These are phyloP conservation scores for Podospora pseudopauciseta DNA, from an alignment of 495 filamentous ascomycete species.

Conservation along the genomic window DNA sequence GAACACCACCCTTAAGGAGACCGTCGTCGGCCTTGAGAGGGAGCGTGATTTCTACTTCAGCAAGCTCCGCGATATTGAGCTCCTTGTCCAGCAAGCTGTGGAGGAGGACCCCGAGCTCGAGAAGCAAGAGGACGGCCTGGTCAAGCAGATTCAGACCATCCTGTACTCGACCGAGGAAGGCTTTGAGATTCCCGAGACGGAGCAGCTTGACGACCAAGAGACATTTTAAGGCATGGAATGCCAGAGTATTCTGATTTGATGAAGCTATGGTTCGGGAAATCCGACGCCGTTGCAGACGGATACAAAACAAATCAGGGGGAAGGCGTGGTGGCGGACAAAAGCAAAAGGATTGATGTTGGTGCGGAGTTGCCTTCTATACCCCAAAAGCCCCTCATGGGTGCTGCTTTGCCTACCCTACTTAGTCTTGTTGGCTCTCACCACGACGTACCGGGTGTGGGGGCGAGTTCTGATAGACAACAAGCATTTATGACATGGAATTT, in stretches of 20 bases:
- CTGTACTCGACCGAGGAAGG: conserved; percentile 95
- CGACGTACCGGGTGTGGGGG: background rate
- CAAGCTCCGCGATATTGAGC: conserved; percentile 94
- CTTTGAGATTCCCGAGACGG: conserved; percentile 76
- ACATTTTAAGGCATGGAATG: conserved; percentile 55
- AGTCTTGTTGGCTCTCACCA: conserved; percentile 1
- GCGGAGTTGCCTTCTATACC: conserved; percentile 29
- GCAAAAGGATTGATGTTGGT: conserved; percentile 16
- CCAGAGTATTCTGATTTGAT: background rate
- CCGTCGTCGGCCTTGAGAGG: conserved; percentile 78
- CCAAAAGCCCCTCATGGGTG: background rate
- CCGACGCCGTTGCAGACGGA: conserved; percentile 14
- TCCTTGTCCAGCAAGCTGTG: conserved; percentile 85
- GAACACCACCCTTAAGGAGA: conserved; percentile 79
- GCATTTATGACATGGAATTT: background rate
- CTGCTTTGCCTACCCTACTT: conserved; percentile 3
- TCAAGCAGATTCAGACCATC: conserved; percentile 93
- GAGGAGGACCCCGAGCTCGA: conserved; percentile 88
- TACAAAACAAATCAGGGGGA: conserved; percentile 10
- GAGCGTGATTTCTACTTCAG: conserved; percentile 99
- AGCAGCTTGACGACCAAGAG: conserved; percentile 66
- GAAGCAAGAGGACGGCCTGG: conserved; percentile 83
- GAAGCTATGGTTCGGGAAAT: background rate
- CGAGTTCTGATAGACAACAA: background rate
- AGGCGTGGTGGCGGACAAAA: conserved; percentile 21